phyloP scores from a whole-genome alignment of 176 grass and related monocot genomes.

The Lolium perenne region DNA sequence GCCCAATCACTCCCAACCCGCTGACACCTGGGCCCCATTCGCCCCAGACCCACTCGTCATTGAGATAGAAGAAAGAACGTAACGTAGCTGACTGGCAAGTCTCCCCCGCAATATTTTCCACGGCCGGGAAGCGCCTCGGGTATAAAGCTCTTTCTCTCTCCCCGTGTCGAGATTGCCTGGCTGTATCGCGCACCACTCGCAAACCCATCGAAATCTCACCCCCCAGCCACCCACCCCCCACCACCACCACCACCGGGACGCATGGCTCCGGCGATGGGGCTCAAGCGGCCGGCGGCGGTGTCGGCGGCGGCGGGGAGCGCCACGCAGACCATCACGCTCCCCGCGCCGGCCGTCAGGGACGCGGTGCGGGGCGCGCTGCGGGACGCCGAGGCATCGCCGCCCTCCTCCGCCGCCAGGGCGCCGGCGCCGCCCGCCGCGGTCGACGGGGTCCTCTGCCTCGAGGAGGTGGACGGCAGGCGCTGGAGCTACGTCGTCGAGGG shows the following conservation, averaged over 20 bases:
- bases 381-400: conserved; percentile 36
- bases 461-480: conserved; percentile 90
- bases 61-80: fast-evolving
- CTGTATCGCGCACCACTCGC: conserved; percentile 44
- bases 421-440: conserved; percentile 42
- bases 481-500: conserved; percentile 85
- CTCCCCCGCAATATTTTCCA: background rate
- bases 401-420: conserved; percentile 24
- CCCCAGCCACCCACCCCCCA: conserved; percentile 29
- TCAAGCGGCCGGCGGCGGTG: conserved; percentile 63
- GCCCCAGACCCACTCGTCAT: fast-evolving
- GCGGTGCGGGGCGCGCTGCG: conserved; percentile 58
- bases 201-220: conserved; percentile 46
- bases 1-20: too few species aligned
- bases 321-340: conserved; percentile 56
- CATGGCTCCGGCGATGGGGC: conserved; percentile 79
- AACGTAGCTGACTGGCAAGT: background rate
- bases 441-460: conserved; percentile 69
- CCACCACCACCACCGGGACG: conserved; percentile 11
- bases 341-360: conserved; percentile 57
- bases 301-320: conserved; percentile 64
- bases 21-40: fast-evolving
- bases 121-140: background rate
- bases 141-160: background rate
- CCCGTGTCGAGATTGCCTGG: conserved; percentile 20